Evolutionary conservation across 1,284 basidiomycete species (phyloP), one percentile per base, ranked within the genome.

Genomic region (Ceratobasidium papillatum): DNA sequence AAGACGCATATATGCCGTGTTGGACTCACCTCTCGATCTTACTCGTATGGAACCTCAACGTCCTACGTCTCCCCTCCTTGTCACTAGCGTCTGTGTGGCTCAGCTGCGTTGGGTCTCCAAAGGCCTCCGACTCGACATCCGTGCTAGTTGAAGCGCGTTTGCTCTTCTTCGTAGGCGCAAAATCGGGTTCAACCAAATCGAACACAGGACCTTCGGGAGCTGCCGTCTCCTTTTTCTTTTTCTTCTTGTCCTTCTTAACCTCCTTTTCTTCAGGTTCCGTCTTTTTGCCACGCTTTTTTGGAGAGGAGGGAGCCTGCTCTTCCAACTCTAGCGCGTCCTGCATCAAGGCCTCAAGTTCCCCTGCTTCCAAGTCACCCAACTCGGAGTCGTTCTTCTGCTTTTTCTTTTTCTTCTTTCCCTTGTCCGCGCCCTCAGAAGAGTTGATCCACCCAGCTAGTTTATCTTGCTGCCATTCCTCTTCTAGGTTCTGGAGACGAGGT

Each of bases 41-140:
- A 59, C 93, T 89, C 0, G 92, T 92, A 80, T 97, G 90, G 89
- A 98, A 98, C 38, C 92, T 90, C 27, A 98, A 86, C 9, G 92
- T 87, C 80, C 90, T 90, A 78, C 90, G 91, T 74, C 91, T 89
- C 5, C 90, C 89, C 47, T 85, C 87, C 82, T 98, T 98, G 83
- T 98, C 96, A 11, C 86, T 87, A 4, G 89, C 87, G 78, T 98
- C 96, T 17, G 88, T 87, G 30, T 87, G 83, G 73, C 88, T 86
- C 22, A 98, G 87, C 12, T 87, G 82, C 0, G 87, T 89, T 9
- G 89, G 86, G 80, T 98, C 96, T 72, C 95, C 93, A 78, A 89
- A 94, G 4, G 87, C 85, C 80, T 93, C 91, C 4, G 82, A 79
- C 62, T 77, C 74, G 7, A 74, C 58, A 22, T 81, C 79, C 19